Percentiles rank a stretch among this genome's conserved stretches.
phyloP scores from a whole-genome alignment of 2,329 filamentous ascomycete species.

The Didymella lethalis region DNA sequence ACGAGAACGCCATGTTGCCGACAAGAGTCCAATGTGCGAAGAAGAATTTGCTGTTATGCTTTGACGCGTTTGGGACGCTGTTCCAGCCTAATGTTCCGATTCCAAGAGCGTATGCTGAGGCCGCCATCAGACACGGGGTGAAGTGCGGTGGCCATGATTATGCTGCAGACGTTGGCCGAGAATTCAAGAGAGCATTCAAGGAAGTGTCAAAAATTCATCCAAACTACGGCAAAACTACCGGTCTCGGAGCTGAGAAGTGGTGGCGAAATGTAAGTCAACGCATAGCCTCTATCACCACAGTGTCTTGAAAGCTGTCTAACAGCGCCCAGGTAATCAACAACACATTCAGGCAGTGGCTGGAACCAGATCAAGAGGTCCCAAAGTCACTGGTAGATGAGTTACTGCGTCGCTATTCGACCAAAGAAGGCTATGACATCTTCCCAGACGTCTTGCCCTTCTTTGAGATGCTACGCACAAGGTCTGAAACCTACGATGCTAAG shows the following conservation, averaged over 20 bases:
- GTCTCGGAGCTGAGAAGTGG: conserved; percentile 63
- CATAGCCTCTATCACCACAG: neutral
- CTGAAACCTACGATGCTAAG: neutral
- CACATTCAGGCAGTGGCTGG: conserved; percentile 52
- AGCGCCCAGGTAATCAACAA: conserved; percentile 59
- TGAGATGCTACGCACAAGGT: conserved; percentile 46
- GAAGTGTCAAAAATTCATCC: conserved; percentile 58
- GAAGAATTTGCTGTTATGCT: conserved; percentile 64
- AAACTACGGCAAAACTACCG: conserved; percentile 65
- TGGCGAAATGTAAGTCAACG: conserved; percentile 63
- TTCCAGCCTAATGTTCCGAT: conserved; percentile 63
- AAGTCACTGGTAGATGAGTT: conserved; percentile 58
- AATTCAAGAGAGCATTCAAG: conserved; percentile 57
- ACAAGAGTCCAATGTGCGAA: conserved; percentile 22
- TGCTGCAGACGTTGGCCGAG: conserved; percentile 37
- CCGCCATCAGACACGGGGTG: conserved; percentile 62
- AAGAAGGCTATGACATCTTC: conserved; percentile 61
- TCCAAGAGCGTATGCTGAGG: conserved; percentile 61
- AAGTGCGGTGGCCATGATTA: conserved; percentile 50
- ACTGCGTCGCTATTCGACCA: conserved; percentile 62
- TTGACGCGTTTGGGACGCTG: conserved; percentile 72
- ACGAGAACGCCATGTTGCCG: conserved; percentile 15
- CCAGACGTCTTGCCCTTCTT: conserved; percentile 59
- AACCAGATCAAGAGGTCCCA: conserved; percentile 52
- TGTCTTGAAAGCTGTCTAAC: conserved; percentile 9